A percentile compares a stretch with the other conserved stretches of the same genome.
Evolutionary conservation across 257 asterid genomes (phyloP).

Genomic region (Rhazya stricta): DNA sequence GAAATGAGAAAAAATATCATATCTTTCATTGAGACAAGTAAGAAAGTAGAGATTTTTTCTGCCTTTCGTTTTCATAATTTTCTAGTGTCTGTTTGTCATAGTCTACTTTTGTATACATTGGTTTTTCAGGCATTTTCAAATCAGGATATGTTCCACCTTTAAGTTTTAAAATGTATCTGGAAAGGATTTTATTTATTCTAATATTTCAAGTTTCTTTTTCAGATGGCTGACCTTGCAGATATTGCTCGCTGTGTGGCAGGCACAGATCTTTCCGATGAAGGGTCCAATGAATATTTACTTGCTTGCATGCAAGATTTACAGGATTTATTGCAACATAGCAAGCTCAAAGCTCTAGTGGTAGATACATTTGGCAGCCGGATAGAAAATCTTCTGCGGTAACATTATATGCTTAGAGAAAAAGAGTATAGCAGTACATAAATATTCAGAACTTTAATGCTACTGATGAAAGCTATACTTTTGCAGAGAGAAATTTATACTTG

Average conservation of each 20-base stretch:
- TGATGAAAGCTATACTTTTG: slow-evolving; percentile 33
- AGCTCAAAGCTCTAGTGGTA: slow-evolving; percentile 72
- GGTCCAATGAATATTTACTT: slow-evolving; percentile 69
- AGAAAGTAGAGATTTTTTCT: not conserved
- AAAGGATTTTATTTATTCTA: slow-evolving; percentile 9
- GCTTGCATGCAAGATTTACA: slow-evolving; percentile 81
- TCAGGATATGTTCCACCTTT: not conserved
- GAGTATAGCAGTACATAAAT: slow-evolving; percentile 10
- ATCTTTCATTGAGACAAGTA: not conserved
- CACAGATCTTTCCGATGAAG: slow-evolving; percentile 63
- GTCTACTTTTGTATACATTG: not conserved
- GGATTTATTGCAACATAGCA: slow-evolving; percentile 68
- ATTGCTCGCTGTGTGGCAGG: slow-evolving; percentile 79
- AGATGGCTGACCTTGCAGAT: slow-evolving; percentile 83
- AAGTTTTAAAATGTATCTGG: not conserved
- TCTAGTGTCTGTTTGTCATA: not conserved
- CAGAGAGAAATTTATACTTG: slow-evolving; percentile 87
- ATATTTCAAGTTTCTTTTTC: slow-evolving; percentile 31
- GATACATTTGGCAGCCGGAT: slow-evolving; percentile 88
- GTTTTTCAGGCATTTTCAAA: not conserved
- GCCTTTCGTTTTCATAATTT: not conserved
- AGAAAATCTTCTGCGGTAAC: slow-evolving; percentile 80
- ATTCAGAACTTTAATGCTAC: slow-evolving; percentile 18
- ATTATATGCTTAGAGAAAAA: slow-evolving; percentile 16
- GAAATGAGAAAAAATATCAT: not conserved